Base-by-base conservation (phyloP, 257 asterid genomes). In the Nicotiana benthamiana region DNA sequence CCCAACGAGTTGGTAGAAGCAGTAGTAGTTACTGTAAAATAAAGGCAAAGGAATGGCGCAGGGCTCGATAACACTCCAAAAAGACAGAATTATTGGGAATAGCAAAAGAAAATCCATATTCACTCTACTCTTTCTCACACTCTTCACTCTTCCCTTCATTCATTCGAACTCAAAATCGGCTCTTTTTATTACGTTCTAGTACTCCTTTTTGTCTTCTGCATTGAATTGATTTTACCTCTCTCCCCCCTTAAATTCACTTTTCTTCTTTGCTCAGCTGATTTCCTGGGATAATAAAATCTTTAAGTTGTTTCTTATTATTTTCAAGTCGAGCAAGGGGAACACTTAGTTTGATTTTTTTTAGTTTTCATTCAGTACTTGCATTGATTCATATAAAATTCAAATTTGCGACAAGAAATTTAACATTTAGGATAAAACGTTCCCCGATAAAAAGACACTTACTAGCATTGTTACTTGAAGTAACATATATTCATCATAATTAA, bases 71-170 rank as follows among this genome's bases (percentile, higher is more conserved):
- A 8, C 3, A 59, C 22, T 46, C 11, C 11, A 53, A 82, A 84
- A 82, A 59, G 83, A 82, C 87, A 80, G 82, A 81, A 81, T 83
- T 79, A 79, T 83, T 84, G 86, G 89, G 87, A 79, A 77, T 75
- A 80, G 68, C 83, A 56, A 56, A 17, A 51, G 24, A 52, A 67
- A 67, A 43, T 2, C 67, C 79, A 3, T 8, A 22, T 51, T 40
- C 48, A 40, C 30, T 27, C 24, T 36, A 18, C 4, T 8, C 12
- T 34, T 30, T 46, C 70, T 13, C 18, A 22, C 20, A 22, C 46
- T 75, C 16, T 13, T 28, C 57, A 6, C 10, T 66, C 18, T 15
- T 10, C 22, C 11, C 53, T 74, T 61, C 62, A 59, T 60, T 62
- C 75, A 81, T 52, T 54, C 48, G 16, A 28, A 40, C 48, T 40